Base-by-base conservation (phyloP, 495 filamentous ascomycete genomes). In the Podospora appendiculata region DNA sequence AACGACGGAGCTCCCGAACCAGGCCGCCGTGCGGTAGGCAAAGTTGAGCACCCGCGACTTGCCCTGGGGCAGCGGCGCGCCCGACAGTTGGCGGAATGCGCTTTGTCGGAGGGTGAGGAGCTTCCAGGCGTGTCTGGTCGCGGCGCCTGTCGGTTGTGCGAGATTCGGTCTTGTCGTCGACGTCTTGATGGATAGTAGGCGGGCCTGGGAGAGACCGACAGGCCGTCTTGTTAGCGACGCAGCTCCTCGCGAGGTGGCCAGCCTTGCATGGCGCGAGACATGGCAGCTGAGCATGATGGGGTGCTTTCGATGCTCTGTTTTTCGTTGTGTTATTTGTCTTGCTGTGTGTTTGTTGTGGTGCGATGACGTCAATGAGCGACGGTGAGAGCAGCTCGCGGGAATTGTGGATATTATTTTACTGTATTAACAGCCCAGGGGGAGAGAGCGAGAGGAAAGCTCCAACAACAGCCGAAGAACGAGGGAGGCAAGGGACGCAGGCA, bases 1-100 rank as follows among this genome's bases (percentile, higher is more conserved):
- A 0, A 67, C 62, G 25, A 78, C 56, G 1, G 77, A 73, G 12
- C 66, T 72, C 25, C 78, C 78, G 19, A 81, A 48, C 54, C 68
- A 66, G 3, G 78, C 75, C 0, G 74, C 75, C 18, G 69, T 70
- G 48, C 78, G 71, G 57, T 79, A 79, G 32, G 62, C 52, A 52
- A 78, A 78, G 58, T 78, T 78, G 25, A 78, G 57, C 4, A 75
- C 25, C 33, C 60, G 62, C 4, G 71, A 76, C 51, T 60, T 70
- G 38, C 56, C 44, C 53, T 71, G 71, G 0, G 76, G 77, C 10
- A 79, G 69, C 10, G 77, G 76, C 54, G 64, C 70, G 14, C 72
- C 76, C 0, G 75, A 79, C 10, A 80, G 60, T 34, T 61, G 55
- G 52, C 73, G 72, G 13, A 47, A 41, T 17, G 46, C 46, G 9